Evolutionary conservation across 768 basidiomycete species (phyloP).

Genomic region (Podaxis pistillaris): DNA sequence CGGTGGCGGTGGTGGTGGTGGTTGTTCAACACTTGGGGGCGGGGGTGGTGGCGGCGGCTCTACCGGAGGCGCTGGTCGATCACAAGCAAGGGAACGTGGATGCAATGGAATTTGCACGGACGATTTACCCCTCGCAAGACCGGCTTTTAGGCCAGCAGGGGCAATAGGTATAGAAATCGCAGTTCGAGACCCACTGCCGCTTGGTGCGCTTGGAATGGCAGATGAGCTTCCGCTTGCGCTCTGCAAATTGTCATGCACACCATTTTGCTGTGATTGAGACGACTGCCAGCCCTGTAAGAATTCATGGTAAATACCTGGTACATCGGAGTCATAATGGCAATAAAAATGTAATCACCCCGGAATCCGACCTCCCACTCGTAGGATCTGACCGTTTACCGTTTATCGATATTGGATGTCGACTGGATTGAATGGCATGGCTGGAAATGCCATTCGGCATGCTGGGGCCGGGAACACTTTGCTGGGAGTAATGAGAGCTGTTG

Average conservation of each 20-base stretch:
- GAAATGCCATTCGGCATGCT: constrained; percentile 23
- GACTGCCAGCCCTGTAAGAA: constrained; percentile 28
- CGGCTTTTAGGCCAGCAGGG: constrained; percentile 14
- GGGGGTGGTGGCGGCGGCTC: constrained; percentile 27
- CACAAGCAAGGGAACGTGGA: constrained; percentile 17
- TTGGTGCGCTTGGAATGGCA: constrained; percentile 19
- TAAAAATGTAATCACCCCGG: constrained; percentile 24
- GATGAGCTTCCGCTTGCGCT: constrained; percentile 16
- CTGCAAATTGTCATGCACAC: constrained; percentile 24
- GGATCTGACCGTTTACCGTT: constrained; percentile 36
- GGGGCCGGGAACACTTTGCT: constrained; percentile 18
- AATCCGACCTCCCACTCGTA: constrained; percentile 14
- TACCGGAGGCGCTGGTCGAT: constrained; percentile 21
- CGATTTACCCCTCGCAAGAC: constrained; percentile 24
- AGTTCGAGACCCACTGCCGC: constrained; percentile 18
- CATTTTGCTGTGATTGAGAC: constrained; percentile 27
- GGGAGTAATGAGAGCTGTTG: constrained; percentile 33
- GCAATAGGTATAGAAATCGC: constrained; percentile 28
- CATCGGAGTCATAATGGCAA: constrained; percentile 17
- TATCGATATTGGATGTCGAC: constrained; percentile 34
- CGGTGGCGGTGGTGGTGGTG: constrained; percentile 32
- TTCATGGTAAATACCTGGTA: constrained; percentile 20
- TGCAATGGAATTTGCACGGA: constrained; percentile 29
- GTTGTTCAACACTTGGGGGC: constrained; percentile 25
- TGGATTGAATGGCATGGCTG: constrained; percentile 23